Base-by-base conservation (phyloP, 1,139 yeast species). In the Ogataea hybrid region DNA sequence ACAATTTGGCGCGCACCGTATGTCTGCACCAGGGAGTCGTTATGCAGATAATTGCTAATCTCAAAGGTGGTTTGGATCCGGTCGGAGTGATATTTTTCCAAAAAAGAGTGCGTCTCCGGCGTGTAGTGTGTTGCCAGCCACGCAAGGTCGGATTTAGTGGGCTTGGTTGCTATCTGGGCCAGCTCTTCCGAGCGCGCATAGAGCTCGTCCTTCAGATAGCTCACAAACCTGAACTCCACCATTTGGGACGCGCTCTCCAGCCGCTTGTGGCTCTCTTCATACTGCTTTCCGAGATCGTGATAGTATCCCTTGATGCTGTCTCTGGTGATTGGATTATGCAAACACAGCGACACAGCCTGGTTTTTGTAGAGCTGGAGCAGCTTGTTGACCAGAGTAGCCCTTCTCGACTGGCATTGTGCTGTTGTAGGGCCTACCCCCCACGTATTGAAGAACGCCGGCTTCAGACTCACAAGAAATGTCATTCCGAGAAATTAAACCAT, bases 11-110 rank as follows among this genome's bases (percentile, higher is more conserved):
- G 17, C 6, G 53, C 47, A 4, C 48, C 32, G 6, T 49, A 31
- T n/a, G 41, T 31, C 27, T 45, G 46, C 2, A 52, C 29, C 18
- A 58, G 37, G 6, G 53, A 41, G 12, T 35, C 36, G 10, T 43
- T 38, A 28, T 47, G 42, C 17, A 58, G 20, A 36, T 52, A 58
- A 27, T 53, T 51, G 32, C 53, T 49, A 11, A 58, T 35, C 27
- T 50, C 46, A 37, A 42, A 58, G 0, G 61, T 53, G 2, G 56
- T 47, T 15, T 50, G 41, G 10, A 58, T 51, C 36, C 62, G 42
- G 15, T 48, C 45, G n/a, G 30, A 41, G 39, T 58, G 62, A 35
- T 51, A 58, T 9, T 44, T 35, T 5, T 41, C 42, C 15, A 58
- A 43, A 33, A 58, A 58, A 2, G 22, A 5, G 32, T 58, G 57